Percentiles rank a stretch among this genome's conserved stretches.
Conservation (phyloP, 2,329 filamentous ascomycete genomes). For the Myotisia sp. region DNA sequence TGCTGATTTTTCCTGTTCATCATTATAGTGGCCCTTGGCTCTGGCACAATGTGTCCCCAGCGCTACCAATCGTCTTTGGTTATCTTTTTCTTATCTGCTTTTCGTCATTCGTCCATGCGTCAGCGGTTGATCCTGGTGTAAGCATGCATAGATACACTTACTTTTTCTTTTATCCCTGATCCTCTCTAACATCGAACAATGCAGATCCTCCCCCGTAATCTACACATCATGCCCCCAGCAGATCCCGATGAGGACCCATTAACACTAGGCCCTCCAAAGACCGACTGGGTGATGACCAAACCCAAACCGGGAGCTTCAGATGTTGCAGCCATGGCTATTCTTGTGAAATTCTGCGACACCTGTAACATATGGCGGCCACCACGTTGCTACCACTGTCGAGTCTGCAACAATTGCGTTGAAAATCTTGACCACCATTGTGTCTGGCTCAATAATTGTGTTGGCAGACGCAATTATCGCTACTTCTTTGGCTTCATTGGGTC, state of each 20-base stretch:
- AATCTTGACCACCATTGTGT: constrained; percentile 97
- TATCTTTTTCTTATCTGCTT: constrained; percentile 85
- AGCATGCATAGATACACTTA: constrained; percentile 22
- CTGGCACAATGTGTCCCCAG: constrained; percentile 75
- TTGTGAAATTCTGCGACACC: constrained; percentile 94
- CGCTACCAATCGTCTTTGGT: constrained; percentile 75
- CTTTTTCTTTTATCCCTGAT: neutral
- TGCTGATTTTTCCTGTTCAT: constrained; percentile 1
- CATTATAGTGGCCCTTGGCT: constrained; percentile 54
- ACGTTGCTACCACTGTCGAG: constrained; percentile 85
- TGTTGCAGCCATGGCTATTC: constrained; percentile 89
- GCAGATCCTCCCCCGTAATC: constrained; percentile 80
- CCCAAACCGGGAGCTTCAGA: constrained; percentile 63
- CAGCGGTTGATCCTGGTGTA: constrained; percentile 82
- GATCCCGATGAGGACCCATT: constrained; percentile 68
- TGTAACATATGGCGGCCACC: constrained; percentile 96
- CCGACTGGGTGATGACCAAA: constrained; percentile 86
- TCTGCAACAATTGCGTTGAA: constrained; percentile 95
- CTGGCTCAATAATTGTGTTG: constrained; percentile 97
- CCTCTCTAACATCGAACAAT: neutral
- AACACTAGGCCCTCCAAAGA: constrained; percentile 66
- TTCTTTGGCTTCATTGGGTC: constrained; percentile 85
- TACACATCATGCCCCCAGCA: constrained; percentile 71
- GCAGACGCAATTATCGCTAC: constrained; percentile 91
- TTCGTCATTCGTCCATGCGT: constrained; percentile 88